phyloP scores from a whole-genome alignment of 2,329 filamentous ascomycete genomes.

The Aspergillus piperis region DNA sequence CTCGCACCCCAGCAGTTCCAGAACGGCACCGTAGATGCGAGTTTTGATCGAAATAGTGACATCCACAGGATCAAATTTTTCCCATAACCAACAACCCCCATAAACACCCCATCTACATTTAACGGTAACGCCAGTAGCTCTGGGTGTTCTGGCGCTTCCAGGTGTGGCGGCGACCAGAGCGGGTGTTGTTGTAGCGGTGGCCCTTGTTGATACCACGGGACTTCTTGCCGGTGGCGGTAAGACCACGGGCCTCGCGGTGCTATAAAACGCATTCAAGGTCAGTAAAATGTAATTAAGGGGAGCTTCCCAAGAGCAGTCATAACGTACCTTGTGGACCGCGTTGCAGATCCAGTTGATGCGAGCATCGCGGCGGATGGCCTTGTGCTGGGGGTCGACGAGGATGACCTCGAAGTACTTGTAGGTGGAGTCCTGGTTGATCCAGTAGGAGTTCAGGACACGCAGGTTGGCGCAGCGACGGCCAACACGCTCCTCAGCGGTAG shows the following conservation, averaged over 20 bases:
- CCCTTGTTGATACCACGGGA: constrained; percentile 99
- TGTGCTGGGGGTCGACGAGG: constrained; percentile 99
- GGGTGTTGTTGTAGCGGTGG: constrained; percentile 98
- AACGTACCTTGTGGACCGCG: constrained; percentile 84
- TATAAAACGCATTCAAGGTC: constrained; percentile 30
- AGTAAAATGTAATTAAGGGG: constrained; percentile 12
- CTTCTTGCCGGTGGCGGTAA: constrained; percentile 99
- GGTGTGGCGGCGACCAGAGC: constrained; percentile 96
- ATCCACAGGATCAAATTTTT: constrained; percentile 36
- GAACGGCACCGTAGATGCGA: constrained; percentile 32
- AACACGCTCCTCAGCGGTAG: constrained; percentile 99
- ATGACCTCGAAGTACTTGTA: constrained; percentile 99
- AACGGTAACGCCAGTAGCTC: constrained; percentile 97
- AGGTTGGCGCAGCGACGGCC: constrained; percentile 98
- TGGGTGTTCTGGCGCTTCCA: constrained; percentile 99
- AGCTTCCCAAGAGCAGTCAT: not conserved
- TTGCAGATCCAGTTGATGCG: constrained; percentile 99
- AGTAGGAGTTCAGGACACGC: constrained; percentile 99
- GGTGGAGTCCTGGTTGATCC: constrained; percentile 99
- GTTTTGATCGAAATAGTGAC: constrained; percentile 38
- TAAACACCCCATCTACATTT: constrained; percentile 35
- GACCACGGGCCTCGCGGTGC: constrained; percentile 97
- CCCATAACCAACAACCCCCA: constrained; percentile 32
- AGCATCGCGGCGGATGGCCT: constrained; percentile 97
- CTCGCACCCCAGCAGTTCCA: constrained; percentile 33